Base-by-base conservation (phyloP, 2,329 filamentous ascomycete genomes). In the Pseudogymnoascus sp. region DNA sequence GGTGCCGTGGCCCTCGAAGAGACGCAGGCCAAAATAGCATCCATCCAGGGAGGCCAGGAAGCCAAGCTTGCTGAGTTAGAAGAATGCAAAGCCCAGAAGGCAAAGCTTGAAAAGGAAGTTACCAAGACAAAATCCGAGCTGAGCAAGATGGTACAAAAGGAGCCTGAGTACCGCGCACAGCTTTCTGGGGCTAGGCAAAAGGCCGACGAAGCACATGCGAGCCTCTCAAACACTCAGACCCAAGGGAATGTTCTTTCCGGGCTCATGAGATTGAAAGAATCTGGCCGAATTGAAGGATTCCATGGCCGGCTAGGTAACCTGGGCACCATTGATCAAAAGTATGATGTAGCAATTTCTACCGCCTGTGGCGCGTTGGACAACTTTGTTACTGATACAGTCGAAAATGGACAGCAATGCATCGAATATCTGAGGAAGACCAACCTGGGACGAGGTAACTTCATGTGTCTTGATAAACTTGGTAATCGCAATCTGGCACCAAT, bases 391-490 rank as follows among this genome's bases (percentile, higher is more conserved):
- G 95, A 97, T 70, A 93, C 91, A 0, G 93, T 97, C 13, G 95
- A 97, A 71, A 90, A 92, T 64, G 95, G 93, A 67, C 95, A 99
- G 75, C 93, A 97, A 74, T 99, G 96, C 75, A 97, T 99, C 67
- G 95, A 97, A 72, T 95, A 99, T 72, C 82, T 99, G 11, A 87
- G 95, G 63, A 99, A 97, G 80, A 99, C 96, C 70, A 97, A 97
- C 69, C 86, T 99, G 3, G 95, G 95, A 11, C 87, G 96, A 70
- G 95, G 93, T 65, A 97, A 97, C 77, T 97, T 99, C 74, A 97
- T 99, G 71, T 90, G 95, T 68, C 82, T 99, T 14, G 91, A 99
- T 75, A 92, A 93, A 72, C 80, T 97, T 59, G 86, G 91, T 24
- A 81, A 83, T 33, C 86, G 91, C 61, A 90, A 96, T 70, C 78